These are phyloP conservation scores for barley (Hordeum vulgare) DNA, from an alignment of 176 grass and related monocot species.

Conservation along the genomic window DNA sequence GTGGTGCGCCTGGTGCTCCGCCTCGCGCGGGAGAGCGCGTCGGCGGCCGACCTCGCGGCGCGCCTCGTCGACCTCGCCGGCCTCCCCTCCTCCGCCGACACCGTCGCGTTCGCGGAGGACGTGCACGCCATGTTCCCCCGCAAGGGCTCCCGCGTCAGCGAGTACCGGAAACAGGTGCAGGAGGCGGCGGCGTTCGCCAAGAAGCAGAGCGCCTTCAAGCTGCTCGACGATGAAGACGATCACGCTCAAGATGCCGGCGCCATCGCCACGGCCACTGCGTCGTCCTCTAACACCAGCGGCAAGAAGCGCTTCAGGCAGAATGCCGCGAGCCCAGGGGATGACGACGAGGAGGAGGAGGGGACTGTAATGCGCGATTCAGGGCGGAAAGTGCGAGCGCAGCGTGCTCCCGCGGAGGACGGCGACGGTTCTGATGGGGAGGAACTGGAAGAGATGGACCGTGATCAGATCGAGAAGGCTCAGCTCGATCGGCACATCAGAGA, in stretches of 20 bases:
- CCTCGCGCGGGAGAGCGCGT: conserved; percentile 30
- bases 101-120: conserved; percentile 27
- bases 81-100: conserved; percentile 20
- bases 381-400: background rate
- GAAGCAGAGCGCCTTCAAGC: conserved; percentile 27
- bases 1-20: conserved; percentile 18
- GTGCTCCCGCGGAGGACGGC: background rate
- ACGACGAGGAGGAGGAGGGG: background rate
- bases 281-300: background rate
- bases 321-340: background rate
- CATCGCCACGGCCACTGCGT: background rate
- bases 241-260: background rate
- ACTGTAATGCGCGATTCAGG: background rate
- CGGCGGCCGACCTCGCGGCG: conserved; percentile 12
- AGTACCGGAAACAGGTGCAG: conserved; percentile 21
- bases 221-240: background rate
- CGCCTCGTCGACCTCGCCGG: conserved; percentile 30
- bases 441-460: conserved; percentile 17
- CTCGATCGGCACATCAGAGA: conserved; percentile 28
- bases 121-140: conserved; percentile 8
- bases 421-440: background rate
- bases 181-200: conserved; percentile 16
- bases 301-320: conserved; percentile 28
- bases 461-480: conserved; percentile 16
- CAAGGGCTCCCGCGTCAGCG: background rate